phyloP scores from a whole-genome alignment of 1,139 yeast species.

The Geotrichum aggregatum region DNA sequence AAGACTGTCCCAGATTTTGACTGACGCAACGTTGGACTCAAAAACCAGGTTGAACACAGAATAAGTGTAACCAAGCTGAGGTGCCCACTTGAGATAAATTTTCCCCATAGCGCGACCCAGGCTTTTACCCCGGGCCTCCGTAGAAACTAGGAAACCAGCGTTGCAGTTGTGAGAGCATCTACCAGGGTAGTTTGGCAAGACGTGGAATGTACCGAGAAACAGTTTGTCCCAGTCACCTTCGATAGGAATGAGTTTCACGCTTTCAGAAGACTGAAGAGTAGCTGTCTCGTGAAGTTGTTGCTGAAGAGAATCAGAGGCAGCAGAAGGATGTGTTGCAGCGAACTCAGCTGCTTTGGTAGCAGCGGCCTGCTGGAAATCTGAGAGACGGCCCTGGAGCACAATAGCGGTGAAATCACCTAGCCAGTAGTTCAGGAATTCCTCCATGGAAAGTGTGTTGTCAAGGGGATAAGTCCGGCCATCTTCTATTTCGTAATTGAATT shows the following conservation, averaged over 20 bases:
- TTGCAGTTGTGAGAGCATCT: conserved; percentile 76
- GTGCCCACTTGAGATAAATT: conserved; percentile 61
- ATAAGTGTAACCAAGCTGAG: conserved; percentile 64
- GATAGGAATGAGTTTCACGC: conserved; percentile 22
- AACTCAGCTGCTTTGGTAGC: conserved; percentile 4
- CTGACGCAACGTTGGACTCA: conserved; percentile 64
- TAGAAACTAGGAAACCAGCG: conserved; percentile 69
- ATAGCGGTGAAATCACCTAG: conserved; percentile 64
- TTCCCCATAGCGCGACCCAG: conserved; percentile 62
- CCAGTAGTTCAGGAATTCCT: conserved; percentile 70
- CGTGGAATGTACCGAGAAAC: conserved; percentile 64
- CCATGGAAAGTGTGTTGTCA: conserved; percentile 59
- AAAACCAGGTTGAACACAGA: conserved; percentile 81
- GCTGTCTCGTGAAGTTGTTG: conserved; percentile 15
- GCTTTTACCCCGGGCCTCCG: conserved; percentile 50
- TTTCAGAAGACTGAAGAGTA: conserved; percentile 6
- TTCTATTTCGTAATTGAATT: conserved; percentile 79
- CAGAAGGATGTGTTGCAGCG: conserved; percentile 18
- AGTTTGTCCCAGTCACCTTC: conserved; percentile 42
- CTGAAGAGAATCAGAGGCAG: conserved; percentile 11
- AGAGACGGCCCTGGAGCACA: conserved; percentile 36
- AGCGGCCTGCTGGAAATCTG: conserved; percentile 6
- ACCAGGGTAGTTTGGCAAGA: conserved; percentile 75
- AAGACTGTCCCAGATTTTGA: conserved; percentile 66
- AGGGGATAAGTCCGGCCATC: conserved; percentile 79